These are phyloP conservation scores for Plasmodium fragile DNA, from an alignment of 169 alveolate genomes.

Conservation along the genomic window DNA sequence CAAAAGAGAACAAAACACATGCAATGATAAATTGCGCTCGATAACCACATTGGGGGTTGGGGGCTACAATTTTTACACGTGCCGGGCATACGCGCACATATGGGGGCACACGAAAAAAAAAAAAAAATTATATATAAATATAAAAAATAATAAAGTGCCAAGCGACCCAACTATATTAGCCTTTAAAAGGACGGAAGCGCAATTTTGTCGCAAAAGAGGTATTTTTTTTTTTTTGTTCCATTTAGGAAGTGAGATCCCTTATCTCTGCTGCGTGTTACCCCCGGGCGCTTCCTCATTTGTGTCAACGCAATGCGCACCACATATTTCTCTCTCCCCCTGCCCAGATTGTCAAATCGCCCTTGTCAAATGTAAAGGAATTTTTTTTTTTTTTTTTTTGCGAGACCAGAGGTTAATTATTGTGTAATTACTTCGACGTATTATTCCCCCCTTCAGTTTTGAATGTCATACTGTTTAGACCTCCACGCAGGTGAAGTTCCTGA, in stretches of 20 bases:
- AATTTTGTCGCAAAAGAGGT: background rate
- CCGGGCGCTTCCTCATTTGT: background rate
- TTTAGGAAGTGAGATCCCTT: background rate
- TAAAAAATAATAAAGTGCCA: background rate
- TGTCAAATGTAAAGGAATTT: background rate
- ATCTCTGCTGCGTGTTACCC: background rate
- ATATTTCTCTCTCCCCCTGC: background rate
- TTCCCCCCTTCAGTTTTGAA: background rate
- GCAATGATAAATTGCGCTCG: background rate
- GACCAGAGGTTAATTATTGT: background rate
- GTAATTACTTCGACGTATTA: background rate
- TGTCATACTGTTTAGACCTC: background rate
- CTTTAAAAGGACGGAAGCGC: background rate
- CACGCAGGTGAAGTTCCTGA: background rate
- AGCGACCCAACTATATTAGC: background rate
- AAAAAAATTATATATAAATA: background rate
- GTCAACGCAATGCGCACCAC: background rate
- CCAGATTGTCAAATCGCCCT: background rate
- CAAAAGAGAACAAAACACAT: background rate
- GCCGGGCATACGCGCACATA: background rate
- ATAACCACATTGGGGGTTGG: background rate
- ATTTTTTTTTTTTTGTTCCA: background rate
- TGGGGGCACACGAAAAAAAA: background rate
- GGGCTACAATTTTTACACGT: background rate
- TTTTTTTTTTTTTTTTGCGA: background rate